Conservation (phyloP, 176 grass and related monocot species). For the Otatea glauca region DNA sequence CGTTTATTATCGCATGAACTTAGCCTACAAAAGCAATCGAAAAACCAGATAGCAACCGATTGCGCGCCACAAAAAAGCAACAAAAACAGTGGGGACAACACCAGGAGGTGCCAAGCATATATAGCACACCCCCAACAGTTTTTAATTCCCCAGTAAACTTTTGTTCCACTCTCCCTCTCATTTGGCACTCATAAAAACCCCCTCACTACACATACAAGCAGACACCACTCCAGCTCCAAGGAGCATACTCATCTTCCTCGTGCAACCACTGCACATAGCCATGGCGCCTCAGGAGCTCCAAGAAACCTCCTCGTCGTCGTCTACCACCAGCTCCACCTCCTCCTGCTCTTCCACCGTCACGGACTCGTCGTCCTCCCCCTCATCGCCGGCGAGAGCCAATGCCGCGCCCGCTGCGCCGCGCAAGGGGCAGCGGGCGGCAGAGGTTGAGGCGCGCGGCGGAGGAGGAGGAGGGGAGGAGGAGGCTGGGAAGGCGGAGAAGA, state of each 20-base stretch:
- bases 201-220: slow-evolving; percentile 51
- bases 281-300: slow-evolving; percentile 50
- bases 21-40: not conserved
- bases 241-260: not conserved
- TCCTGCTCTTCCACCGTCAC: slow-evolving; percentile 60
- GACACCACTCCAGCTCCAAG: slow-evolving; percentile 34
- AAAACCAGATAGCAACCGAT: not conserved
- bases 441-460: not conserved
- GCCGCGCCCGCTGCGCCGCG: slow-evolving; percentile 5
- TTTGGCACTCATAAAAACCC: slow-evolving; percentile 49
- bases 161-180: not conserved
- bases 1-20: not conserved
- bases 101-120: slow-evolving; percentile 26
- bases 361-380: slow-evolving; percentile 49
- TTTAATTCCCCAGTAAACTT: slow-evolving; percentile 43
- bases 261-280: slow-evolving; percentile 18
- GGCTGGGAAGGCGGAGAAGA: slow-evolving; percentile 31
- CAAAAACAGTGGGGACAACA: slow-evolving; percentile 22
- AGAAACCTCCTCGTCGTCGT: slow-evolving; percentile 50
- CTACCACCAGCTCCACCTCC: slow-evolving; percentile 46
- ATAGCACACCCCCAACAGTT: slow-evolving; percentile 2
- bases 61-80: slow-evolving; percentile 28
- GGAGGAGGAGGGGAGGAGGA: not conserved
- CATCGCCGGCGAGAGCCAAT: slow-evolving; percentile 44
- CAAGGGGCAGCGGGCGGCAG: slow-evolving; percentile 26